Base-by-base conservation (phyloP, 2,329 filamentous ascomycete species). In the Calonectria hongkongensis region DNA sequence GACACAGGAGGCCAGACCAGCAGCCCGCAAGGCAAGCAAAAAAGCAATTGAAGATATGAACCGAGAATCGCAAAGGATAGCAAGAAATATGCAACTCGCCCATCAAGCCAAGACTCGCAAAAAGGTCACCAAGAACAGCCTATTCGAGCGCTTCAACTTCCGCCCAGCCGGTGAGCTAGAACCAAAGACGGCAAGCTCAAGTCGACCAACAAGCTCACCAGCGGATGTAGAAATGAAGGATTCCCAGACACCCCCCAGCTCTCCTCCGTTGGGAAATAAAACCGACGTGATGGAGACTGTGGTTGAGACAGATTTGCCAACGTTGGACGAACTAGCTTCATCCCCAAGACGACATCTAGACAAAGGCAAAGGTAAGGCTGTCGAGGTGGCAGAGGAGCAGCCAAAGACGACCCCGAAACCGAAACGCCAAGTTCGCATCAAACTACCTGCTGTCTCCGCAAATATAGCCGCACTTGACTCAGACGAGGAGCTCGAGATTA, bases 41-140 rank as follows among this genome's bases (percentile, higher is more conserved):
- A 98, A 95, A 85, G 97, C 97, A 0, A 83, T 98, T 50, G 95
- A 98, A 81, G 96, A 98, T 78, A 98, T 99, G 93, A 94, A 94
- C 79, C 91, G 95, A 71, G 97, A 99, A 84, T 98, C 96, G 1
- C 97, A 99, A 85, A 92, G 97, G 36, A 91, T 99, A 86, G 93
- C 91, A 77, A 91, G 97, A 76, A 97, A 94, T 81, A 94, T 98
- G 91, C 96, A 98, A 83, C 89, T 99, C 62, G 92, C 94, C 1
- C 96, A 98, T 83, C 93, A 98, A 81, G 94, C 95, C 28, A 95
- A 93, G 85, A 98, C 95, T 1, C 96, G 94, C 84, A 98, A 97
- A 88, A 98, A 95, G 85, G 94, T 98, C 75, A 92, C 93, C 8
- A 97, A 96, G 78, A 91, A 92, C 45, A 94, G 94, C 72, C 88